These are phyloP conservation scores for Cryptococcus sp. DNA, from an alignment of 1,284 basidiomycete species.

Conservation along the genomic window DNA sequence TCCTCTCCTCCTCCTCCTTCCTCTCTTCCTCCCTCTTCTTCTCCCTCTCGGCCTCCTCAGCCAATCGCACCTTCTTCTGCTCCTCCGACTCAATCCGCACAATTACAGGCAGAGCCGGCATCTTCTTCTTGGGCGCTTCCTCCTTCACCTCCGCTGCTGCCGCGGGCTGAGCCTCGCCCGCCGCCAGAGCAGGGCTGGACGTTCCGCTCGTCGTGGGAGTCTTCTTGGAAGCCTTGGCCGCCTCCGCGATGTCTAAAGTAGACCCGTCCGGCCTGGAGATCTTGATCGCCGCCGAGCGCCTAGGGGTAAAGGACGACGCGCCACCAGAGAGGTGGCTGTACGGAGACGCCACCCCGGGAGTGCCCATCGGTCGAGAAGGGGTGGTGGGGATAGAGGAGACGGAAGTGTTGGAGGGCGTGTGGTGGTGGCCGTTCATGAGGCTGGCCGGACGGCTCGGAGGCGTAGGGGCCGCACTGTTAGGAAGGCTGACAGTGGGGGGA, in stretches of 20 bases:
- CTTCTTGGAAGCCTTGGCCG: constrained; percentile 23
- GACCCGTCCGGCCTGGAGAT: constrained; percentile 48
- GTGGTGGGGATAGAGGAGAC: constrained; percentile 32
- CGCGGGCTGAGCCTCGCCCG: background rate
- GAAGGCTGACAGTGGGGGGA: constrained; percentile 26
- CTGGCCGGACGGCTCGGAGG: constrained; percentile 37
- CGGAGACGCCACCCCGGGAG: constrained; percentile 1
- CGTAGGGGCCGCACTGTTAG: constrained; percentile 34
- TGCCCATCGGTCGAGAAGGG: constrained; percentile 23
- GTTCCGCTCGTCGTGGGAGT: no score
- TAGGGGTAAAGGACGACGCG: constrained; percentile 41
- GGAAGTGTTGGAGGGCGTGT: constrained; percentile 26
- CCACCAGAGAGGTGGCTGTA: constrained; percentile 37
- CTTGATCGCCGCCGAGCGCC: constrained; percentile 38
- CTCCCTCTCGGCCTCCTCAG: constrained; percentile 43
- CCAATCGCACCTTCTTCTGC: constrained; percentile 47
- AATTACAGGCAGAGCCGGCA: constrained; percentile 37
- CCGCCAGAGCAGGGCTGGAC: no score
- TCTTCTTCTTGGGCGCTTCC: constrained; percentile 34
- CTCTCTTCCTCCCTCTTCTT: constrained; percentile 43
- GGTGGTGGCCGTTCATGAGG: constrained; percentile 27
- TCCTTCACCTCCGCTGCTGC: constrained; percentile 4
- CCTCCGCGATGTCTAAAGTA: constrained; percentile 41
- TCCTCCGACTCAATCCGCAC: constrained; percentile 56
- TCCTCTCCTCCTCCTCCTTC: constrained; percentile 43